Evolutionary conservation across 495 filamentous ascomycete species (phyloP), one percentile per base, ranked within the genome.

Genomic region (Apodospora peruviana): DNA sequence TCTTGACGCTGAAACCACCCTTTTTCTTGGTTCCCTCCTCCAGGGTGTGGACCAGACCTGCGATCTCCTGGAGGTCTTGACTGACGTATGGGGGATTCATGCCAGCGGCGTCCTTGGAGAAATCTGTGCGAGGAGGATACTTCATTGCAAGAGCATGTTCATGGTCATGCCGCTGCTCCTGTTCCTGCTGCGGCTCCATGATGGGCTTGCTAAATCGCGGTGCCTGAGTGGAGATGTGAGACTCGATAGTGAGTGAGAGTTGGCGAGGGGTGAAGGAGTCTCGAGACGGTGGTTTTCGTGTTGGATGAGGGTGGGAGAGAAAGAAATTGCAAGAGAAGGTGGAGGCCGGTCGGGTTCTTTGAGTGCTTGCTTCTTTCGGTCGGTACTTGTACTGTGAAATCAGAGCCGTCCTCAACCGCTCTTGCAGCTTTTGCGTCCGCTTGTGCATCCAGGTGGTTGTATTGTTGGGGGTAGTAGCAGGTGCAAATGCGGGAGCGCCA

Each of bases 41-140:
- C 23, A 96, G 70, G 25, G 56, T 63, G 20, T 65, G 61, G 38
- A 88, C 55, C 41, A 96, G 69, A 22, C 74, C 64, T 1, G 75
- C 62, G 37, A 87, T 74, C 51, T 86, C 73, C 34, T 79, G 69
- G 10, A 72, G 66, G 59, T 91, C 78, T 61, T 95, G 90, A 21
- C 73, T 65, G 34, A 63, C 61, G 57, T 81, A 82, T 8, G 85
- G 85, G 7, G 68, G 68, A 25, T 59, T 35, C 27, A 52, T 43
- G 4, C 40, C 50, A 0, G 17, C 58, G 12, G 62, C 60, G 45
- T 59, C 47, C 47, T 62, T 66, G 44, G 46, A 48, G 36, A 56
- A 66, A n/a, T 65, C 61, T 1, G 59, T 62, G 42, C 58, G 62
- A 1, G 59, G 59, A 17, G 49, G 54, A 40, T 64, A 61, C 48